phyloP scores from a whole-genome alignment of 805 yeast species.

The Myxozyma kluyveri region DNA sequence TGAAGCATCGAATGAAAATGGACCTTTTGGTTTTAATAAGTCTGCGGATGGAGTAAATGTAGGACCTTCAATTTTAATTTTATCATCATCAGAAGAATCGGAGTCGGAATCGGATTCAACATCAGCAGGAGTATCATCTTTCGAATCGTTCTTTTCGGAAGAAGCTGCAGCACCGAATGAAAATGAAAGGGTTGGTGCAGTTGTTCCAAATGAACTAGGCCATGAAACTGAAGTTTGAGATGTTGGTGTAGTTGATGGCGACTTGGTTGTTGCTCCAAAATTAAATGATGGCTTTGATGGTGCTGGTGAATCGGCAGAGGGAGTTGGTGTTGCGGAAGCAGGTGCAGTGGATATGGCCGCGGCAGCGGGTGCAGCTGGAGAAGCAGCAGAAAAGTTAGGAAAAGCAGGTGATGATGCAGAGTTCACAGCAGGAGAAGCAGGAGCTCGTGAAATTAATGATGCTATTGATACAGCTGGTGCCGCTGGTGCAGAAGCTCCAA shows the following conservation, averaged over 20 bases:
- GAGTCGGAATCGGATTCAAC: slow-evolving; percentile 8
- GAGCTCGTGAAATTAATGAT: not conserved
- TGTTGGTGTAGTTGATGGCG: not conserved
- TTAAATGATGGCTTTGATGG: slow-evolving; percentile 1
- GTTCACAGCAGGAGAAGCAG: not conserved
- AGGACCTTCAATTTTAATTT: slow-evolving; percentile 17
- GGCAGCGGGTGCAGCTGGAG: not conserved
- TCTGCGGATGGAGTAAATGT: not conserved
- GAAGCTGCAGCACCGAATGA: not conserved
- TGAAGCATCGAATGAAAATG: slow-evolving; percentile 5
- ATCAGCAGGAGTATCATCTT: not conserved
- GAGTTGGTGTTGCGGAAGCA: not conserved
- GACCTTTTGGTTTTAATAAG: not conserved
- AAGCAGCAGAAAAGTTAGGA: too few species aligned
- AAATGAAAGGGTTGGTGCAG: too few species aligned
- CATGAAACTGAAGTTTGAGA: not conserved
- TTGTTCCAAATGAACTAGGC: too few species aligned
- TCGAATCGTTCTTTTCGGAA: not conserved
- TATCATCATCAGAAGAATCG: not conserved
- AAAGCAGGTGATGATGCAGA: too few species aligned
- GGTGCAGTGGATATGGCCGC: too few species aligned
- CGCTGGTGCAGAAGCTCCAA: slow-evolving; percentile 1
- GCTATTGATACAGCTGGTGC: not conserved
- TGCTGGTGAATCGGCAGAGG: not conserved
- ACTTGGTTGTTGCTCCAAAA: not conserved